phyloP scores from a whole-genome alignment of 768 basidiomycete genomes.

The Mycena vulgaris region DNA sequence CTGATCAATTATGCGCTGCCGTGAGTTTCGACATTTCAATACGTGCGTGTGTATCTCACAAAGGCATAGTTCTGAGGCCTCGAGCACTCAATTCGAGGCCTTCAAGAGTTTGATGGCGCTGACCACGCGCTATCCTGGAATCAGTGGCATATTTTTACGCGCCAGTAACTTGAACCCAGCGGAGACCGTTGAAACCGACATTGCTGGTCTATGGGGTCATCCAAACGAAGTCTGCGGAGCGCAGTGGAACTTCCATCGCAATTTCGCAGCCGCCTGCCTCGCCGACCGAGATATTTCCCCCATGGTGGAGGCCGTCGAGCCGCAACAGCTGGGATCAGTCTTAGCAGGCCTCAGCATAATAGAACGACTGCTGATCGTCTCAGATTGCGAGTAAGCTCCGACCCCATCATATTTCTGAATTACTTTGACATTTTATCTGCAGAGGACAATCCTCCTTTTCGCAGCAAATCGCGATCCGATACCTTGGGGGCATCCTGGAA shows the following conservation, averaged over 20 bases:
- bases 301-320: not conserved
- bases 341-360: slow-evolving; percentile 3
- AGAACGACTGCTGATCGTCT: slow-evolving; percentile 13
- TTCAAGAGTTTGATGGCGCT: slow-evolving; percentile 18
- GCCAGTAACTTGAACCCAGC: too few relatives aligned
- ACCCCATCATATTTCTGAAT: not conserved
- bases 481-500: too few relatives aligned
- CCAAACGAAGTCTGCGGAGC: not conserved
- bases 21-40: not conserved
- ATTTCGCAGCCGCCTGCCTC: slow-evolving; percentile 22
- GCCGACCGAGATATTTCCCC: slow-evolving; percentile 5
- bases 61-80: slow-evolving; percentile 1
- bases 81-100: slow-evolving; percentile 1
- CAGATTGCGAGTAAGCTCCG: slow-evolving; percentile 1
- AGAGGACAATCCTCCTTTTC: not conserved
- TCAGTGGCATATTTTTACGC: not conserved
- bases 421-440: not conserved
- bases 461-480: not conserved
- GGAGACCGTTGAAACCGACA: not conserved
- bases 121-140: slow-evolving; percentile 9
- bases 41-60: not conserved
- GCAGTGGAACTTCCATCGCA: slow-evolving; percentile 1
- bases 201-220: not conserved
- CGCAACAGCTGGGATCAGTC: not conserved
- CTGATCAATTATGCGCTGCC: slow-evolving; percentile 17